Percentiles rank a stretch among this genome's conserved stretches.
Conservation (phyloP, 805 yeast species). For the Schwanniomyces occidentalis region DNA sequence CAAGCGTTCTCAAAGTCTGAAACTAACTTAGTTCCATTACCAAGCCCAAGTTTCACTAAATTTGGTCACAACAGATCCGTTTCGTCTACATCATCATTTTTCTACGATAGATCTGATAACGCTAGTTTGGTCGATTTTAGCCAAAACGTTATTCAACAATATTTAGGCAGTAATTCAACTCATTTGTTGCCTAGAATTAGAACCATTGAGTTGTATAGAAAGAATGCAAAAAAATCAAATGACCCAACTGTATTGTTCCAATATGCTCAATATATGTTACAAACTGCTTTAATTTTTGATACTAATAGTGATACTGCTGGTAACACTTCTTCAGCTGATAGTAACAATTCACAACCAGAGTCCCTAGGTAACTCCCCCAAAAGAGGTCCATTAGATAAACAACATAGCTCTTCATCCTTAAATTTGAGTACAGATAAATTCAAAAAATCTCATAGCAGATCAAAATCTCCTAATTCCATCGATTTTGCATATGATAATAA, state of each 20-base stretch:
- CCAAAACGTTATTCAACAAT: slow-evolving; percentile 52
- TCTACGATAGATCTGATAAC: slow-evolving; percentile 33
- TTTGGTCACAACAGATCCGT: slow-evolving; percentile 34
- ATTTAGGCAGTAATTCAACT: slow-evolving; percentile 50
- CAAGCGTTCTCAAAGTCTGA: slow-evolving; percentile 24
- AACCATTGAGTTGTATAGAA: slow-evolving; percentile 83
- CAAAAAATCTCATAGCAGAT: slow-evolving; percentile 18
- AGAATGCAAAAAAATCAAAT: slow-evolving; percentile 79
- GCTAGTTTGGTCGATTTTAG: slow-evolving; percentile 48
- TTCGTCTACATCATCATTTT: slow-evolving; percentile 39
- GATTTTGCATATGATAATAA: slow-evolving; percentile 17
- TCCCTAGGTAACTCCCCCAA: slow-evolving; percentile 20
- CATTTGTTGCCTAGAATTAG: slow-evolving; percentile 71
- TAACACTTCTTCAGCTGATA: not conserved
- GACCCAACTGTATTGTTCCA: slow-evolving; percentile 88
- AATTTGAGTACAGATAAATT: slow-evolving; percentile 7
- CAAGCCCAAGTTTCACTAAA: slow-evolving; percentile 9
- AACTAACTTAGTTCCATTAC: slow-evolving; percentile 21
- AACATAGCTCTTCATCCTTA: slow-evolving; percentile 5
- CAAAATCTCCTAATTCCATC: slow-evolving; percentile 20
- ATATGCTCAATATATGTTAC: slow-evolving; percentile 87
- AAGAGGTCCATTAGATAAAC: slow-evolving; percentile 9
- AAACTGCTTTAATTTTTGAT: slow-evolving; percentile 71
- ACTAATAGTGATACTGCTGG: slow-evolving; percentile 9
- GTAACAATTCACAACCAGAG: slow-evolving; percentile 9